These are phyloP conservation scores for Funneliformis caledonium DNA, from an alignment of 371 early-diverging fungal species.

Conservation along the genomic window DNA sequence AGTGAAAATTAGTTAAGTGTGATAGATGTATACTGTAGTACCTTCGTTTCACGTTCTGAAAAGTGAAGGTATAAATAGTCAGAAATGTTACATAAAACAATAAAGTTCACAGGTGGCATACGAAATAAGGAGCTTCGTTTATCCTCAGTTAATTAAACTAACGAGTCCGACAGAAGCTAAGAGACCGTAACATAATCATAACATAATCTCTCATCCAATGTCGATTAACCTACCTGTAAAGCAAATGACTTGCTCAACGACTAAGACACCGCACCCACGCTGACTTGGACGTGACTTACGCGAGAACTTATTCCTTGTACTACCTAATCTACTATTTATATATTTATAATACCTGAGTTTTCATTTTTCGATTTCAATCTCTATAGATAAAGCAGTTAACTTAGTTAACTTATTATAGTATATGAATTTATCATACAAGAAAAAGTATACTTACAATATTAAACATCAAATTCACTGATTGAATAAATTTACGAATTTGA, in stretches of 20 bases:
- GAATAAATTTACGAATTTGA: slow-evolving; percentile 23
- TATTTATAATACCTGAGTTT: not conserved
- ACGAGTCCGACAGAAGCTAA: slow-evolving; percentile 16
- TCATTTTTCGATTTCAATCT: not conserved
- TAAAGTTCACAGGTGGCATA: slow-evolving; percentile 6
- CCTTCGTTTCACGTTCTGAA: no score
- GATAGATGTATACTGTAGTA: no score
- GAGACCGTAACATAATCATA: slow-evolving; percentile 4
- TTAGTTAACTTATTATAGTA: no score
- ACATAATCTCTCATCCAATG: not conserved
- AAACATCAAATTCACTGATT: slow-evolving; percentile 34
- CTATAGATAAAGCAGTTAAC: no score
- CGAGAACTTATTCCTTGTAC: slow-evolving; percentile 30
- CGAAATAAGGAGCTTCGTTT: slow-evolving; percentile 30
- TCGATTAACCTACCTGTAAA: not conserved
- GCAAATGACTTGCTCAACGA: slow-evolving; percentile 24
- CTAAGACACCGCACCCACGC: slow-evolving; percentile 22
- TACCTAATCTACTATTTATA: not conserved
- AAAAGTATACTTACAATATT: slow-evolving; percentile 26
- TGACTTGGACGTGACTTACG: slow-evolving; percentile 23
- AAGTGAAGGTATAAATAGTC: not conserved
- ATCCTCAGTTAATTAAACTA: slow-evolving; percentile 35
- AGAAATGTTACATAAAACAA: not conserved
- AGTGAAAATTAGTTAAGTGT: no score
- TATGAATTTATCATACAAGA: no score